Conservation (phyloP, 805 yeast genomes). For the Zygosaccharomyces rouxii region DNA sequence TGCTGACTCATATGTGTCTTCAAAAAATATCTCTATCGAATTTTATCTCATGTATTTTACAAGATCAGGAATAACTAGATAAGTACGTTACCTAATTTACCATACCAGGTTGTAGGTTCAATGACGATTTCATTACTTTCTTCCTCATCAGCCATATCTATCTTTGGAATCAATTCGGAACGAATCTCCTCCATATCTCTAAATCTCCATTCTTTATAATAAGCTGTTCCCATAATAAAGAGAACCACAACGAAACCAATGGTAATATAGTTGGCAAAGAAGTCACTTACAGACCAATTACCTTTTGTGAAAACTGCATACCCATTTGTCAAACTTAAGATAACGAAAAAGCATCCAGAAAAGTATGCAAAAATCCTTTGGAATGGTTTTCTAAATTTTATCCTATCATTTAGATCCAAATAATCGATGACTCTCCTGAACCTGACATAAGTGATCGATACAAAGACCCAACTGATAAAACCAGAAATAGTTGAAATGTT, state of each 20-base stretch:
- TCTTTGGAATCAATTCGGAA: neutral
- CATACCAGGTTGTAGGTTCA: neutral
- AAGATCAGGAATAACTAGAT: neutral
- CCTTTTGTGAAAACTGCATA: neutral
- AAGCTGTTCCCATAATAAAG: neutral
- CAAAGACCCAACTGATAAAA: slow-evolving; percentile 51
- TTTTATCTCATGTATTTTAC: no score
- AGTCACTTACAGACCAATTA: neutral
- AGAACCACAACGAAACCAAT: neutral
- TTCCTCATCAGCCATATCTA: neutral
- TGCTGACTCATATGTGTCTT: no score
- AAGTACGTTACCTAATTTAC: no score
- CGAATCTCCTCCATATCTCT: neutral
- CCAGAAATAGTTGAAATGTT: slow-evolving; percentile 59
- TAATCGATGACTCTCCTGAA: slow-evolving; percentile 48
- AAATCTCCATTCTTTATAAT: neutral
- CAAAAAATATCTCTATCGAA: no score
- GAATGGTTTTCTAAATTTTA: neutral
- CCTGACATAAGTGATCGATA: slow-evolving; percentile 47
- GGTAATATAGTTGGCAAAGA: neutral
- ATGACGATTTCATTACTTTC: neutral
- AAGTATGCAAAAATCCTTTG: neutral
- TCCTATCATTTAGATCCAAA: neutral
- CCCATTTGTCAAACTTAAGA: neutral
- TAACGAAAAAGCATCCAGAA: neutral